Percentiles rank a stretch among this genome's conserved stretches.
These are phyloP conservation scores for Saprolegnia parasitica DNA, from an alignment of 352 stramenopile genomes.

Conservation along the genomic window DNA sequence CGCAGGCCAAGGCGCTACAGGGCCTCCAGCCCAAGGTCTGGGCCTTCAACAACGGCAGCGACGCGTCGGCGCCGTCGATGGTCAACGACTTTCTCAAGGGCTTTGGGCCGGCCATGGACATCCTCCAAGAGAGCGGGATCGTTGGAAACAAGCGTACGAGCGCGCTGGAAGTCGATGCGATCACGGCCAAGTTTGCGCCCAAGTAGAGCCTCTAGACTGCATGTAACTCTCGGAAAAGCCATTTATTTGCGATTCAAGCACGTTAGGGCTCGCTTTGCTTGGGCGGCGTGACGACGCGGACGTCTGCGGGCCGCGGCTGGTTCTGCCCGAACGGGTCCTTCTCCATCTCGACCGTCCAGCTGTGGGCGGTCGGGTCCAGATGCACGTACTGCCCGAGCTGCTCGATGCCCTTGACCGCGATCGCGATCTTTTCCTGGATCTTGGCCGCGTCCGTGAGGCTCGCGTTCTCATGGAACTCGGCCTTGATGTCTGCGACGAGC, in stretches of 20 bases:
- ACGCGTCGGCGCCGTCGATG: background rate
- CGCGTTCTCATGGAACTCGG: constrained; percentile 79
- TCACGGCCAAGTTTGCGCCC: no score
- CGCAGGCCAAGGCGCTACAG: background rate
- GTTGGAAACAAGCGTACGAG: background rate
- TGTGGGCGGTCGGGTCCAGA: constrained; percentile 49
- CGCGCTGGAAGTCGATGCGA: background rate
- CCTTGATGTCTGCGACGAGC: constrained; percentile 79
- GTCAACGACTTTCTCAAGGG: constrained; percentile 1
- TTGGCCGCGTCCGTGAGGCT: constrained; percentile 46
- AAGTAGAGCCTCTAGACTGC: no score
- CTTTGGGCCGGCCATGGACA: background rate
- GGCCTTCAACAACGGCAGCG: background rate
- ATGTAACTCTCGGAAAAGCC: no score
- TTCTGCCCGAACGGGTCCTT: constrained; percentile 29
- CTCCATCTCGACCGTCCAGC: constrained; percentile 70
- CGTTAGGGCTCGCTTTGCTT: background rate
- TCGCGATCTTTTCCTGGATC: constrained; percentile 63
- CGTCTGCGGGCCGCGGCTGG: constrained; percentile 9
- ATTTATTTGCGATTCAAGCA: no score
- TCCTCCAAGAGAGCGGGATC: background rate
- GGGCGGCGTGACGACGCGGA: constrained; percentile 4
- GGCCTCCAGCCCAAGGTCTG: background rate
- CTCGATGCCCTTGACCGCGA: constrained; percentile 61
- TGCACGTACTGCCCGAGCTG: constrained; percentile 74